Base-by-base conservation (phyloP, 495 filamentous ascomycete species). In the Rostrohypoxylon terebratum region DNA sequence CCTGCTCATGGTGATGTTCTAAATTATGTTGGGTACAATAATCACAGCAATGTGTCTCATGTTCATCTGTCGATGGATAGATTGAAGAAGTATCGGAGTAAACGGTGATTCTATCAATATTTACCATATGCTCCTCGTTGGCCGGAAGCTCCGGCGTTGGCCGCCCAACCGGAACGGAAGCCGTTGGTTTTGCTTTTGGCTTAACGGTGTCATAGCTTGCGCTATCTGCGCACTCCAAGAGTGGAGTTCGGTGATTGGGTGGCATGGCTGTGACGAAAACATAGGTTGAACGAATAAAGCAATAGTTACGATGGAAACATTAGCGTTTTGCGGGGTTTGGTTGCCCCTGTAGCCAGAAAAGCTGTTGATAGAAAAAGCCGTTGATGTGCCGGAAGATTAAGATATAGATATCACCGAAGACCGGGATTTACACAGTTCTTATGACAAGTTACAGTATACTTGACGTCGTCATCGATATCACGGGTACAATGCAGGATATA, bases 21-120 rank as follows among this genome's bases (percentile, higher is more conserved):
- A 72, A 11, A 3, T 68, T 66, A 11, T 69, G 59, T 38, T 58
- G 66, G 0, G 44, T 6, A 36, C 73, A 77, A 33, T 75, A 73
- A 14, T 66, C 64, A 40, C 75, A 77, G 31, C n/a, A 38, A 8
- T 34, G 36, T 21, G 50, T 21, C 8, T 48, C 40, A 14, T 25
- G 20, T 13, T n/a, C 3, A 8, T 21, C 36, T 13, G 23, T 21
- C 31, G 38, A 34, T 23, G 34, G 18, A 55, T n/a, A 25, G 11
- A 28, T 20, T 9, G 51, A 40, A 36, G 23, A 34, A 1, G 42
- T n/a, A 33, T 20, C 31, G 16, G 45, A 16, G 8, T 1, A 4
- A 28, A 13, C 33, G 0, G 21, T 10, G 42, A 60, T 54, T 21
- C 63, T 54, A 4, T 59, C 65, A 2, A 69, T 60, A 4, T 73